A percentile compares a stretch with the other conserved stretches of the same genome.
Conservation (phyloP, 225 moss, liverwort and hornwort species). For the Marchantia paleacea region DNA sequence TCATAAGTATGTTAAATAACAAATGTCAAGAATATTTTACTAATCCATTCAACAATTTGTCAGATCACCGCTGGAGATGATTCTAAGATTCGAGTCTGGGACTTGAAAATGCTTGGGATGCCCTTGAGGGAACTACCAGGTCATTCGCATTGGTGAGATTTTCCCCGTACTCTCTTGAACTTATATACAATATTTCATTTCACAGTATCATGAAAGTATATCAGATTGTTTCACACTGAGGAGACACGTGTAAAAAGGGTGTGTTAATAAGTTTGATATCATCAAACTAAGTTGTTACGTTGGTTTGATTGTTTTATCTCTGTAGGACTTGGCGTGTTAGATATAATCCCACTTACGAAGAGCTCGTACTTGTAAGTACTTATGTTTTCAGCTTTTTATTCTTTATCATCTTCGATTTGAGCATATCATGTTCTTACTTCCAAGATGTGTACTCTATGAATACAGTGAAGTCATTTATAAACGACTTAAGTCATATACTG, state of each 20-base stretch:
- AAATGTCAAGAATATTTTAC: neutral
- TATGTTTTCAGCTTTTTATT: neutral
- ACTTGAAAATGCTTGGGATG: slow-evolving; percentile 70
- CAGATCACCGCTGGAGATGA: slow-evolving; percentile 80
- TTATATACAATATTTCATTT: neutral
- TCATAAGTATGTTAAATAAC: neutral
- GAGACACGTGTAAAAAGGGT: neutral
- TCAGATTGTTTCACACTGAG: neutral
- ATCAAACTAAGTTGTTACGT: neutral
- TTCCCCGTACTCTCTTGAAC: neutral
- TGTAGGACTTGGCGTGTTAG: slow-evolving; percentile 70
- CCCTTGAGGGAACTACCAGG: slow-evolving; percentile 67
- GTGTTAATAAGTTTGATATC: neutral
- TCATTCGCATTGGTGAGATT: slow-evolving; percentile 73
- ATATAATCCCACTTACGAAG: slow-evolving; percentile 73
- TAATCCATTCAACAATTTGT: neutral
- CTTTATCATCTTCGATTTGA: too few relatives aligned
- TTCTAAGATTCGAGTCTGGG: slow-evolving; percentile 83
- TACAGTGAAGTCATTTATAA: too few relatives aligned
- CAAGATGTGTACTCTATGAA: too few relatives aligned
- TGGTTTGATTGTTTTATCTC: neutral
- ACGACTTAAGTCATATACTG: too few relatives aligned
- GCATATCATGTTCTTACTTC: too few relatives aligned
- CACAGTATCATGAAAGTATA: neutral
- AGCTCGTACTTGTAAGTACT: slow-evolving; percentile 62